Conservation (phyloP, 768 basidiomycete genomes). For the Hebeloma cylindrosporum region DNA sequence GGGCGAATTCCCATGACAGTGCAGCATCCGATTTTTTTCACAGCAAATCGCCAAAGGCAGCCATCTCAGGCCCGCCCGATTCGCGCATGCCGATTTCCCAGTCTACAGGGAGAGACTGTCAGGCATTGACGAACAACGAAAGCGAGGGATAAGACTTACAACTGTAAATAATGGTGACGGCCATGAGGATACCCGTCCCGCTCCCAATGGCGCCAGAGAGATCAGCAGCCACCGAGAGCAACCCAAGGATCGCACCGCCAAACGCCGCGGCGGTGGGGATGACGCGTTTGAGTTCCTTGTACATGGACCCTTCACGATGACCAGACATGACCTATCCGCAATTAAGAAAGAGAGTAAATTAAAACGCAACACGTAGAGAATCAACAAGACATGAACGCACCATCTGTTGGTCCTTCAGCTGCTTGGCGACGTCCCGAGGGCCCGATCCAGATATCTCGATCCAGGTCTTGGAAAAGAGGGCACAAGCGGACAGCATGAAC, state of each 20-base stretch:
- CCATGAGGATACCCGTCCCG: conserved; percentile 96
- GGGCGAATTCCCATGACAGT: no score
- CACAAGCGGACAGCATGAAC: conserved; percentile 93
- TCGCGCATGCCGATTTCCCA: conserved; percentile 96
- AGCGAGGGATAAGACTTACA: conserved; percentile 52
- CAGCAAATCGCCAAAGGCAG: conserved; percentile 75
- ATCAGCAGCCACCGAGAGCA: conserved; percentile 89
- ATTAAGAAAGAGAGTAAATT: conserved; percentile 3
- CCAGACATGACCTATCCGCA: conserved; percentile 67
- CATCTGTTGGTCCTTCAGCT: conserved; percentile 98
- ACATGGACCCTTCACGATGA: conserved; percentile 97
- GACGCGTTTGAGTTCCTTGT: conserved; percentile 97
- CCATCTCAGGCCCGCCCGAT: conserved; percentile 81
- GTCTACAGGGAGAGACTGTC: no score
- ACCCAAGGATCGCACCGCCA: conserved; percentile 94
- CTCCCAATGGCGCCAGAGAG: conserved; percentile 95
- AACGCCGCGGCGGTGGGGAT: conserved; percentile 98
- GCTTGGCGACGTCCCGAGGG: conserved; percentile 94
- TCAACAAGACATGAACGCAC: conserved; percentile 37
- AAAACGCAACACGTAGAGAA: neutral
- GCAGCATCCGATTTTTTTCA: no score
- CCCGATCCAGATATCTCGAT: conserved; percentile 97
- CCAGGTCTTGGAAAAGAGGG: conserved; percentile 99
- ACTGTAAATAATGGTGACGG: conserved; percentile 96
- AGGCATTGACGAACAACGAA: no score